These are phyloP conservation scores for Cladosporium colombiae DNA, from an alignment of 2,329 filamentous ascomycete species.

Conservation along the genomic window DNA sequence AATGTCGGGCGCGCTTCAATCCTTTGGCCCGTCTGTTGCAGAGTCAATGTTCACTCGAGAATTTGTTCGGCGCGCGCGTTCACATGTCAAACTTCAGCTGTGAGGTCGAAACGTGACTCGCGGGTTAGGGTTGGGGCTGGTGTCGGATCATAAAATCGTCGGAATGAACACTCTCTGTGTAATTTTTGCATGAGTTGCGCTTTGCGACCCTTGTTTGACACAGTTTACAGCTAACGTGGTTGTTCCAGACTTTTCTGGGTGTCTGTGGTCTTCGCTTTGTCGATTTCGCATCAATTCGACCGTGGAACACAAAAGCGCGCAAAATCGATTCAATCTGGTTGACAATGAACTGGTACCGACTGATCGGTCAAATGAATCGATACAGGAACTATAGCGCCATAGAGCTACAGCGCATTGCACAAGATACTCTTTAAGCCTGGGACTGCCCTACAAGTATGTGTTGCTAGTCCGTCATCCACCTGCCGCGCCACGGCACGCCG, in stretches of 20 bases:
- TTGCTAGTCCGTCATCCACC: background rate
- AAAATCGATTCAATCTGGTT: accelerated
- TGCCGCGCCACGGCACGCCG: background rate
- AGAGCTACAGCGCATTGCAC: background rate
- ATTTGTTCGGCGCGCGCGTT: conserved; percentile 2
- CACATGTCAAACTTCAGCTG: conserved; percentile 13
- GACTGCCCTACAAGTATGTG: background rate
- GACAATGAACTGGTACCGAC: background rate
- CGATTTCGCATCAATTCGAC: background rate
- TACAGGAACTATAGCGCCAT: background rate
- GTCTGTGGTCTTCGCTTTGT: background rate
- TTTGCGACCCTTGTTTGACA: background rate
- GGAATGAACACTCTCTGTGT: background rate
- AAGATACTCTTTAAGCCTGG: background rate
- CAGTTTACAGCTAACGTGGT: background rate
- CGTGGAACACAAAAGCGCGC: background rate
- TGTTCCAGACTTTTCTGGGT: background rate
- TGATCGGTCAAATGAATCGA: background rate
- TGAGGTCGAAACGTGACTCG: background rate
- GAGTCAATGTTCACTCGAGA: background rate
- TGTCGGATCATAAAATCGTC: background rate
- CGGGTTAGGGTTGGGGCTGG: background rate
- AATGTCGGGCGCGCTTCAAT: background rate
- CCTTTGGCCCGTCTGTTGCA: background rate
- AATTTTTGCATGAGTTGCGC: background rate